A percentile compares a stretch with the other conserved stretches of the same genome.
phyloP scores from a whole-genome alignment of 2,329 filamentous ascomycete species.

The Aspergillus arachidicola region DNA sequence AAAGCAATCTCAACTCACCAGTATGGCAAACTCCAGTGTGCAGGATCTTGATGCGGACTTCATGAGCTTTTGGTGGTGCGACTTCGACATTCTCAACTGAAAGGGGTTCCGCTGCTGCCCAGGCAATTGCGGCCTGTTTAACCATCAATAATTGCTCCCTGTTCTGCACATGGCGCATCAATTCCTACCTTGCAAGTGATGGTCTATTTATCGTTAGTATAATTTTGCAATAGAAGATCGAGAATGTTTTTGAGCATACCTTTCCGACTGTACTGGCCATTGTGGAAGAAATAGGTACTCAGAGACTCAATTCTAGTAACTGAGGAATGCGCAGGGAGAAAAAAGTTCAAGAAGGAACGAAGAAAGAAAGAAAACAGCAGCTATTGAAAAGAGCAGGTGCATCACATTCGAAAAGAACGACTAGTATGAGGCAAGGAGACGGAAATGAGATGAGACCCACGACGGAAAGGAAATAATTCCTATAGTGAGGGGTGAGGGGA shows the following conservation, averaged over 20 bases:
- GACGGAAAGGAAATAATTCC: neutral
- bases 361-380: neutral
- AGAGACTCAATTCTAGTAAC: too few species aligned
- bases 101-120: slow-evolving; percentile 91
- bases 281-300: neutral
- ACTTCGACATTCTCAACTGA: slow-evolving; percentile 92
- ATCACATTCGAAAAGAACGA: neutral
- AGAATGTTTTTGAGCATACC: neutral
- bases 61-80: slow-evolving; percentile 81
- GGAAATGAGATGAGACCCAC: neutral
- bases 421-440: neutral
- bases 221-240: neutral
- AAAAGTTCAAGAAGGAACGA: neutral
- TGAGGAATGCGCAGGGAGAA: neutral
- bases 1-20: slow-evolving; percentile 53
- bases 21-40: slow-evolving; percentile 99
- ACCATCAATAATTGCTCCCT: neutral
- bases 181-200: slow-evolving; percentile 80
- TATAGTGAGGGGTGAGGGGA: neutral
- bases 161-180: neutral
- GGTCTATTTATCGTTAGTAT: slow-evolving; percentile 62
- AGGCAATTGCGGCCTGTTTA: slow-evolving; percentile 79
- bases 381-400: neutral
- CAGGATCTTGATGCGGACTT: slow-evolving; percentile 95
- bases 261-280: slow-evolving; percentile 9